A percentile compares a stretch with the other conserved stretches of the same genome.
Conservation (phyloP, 179 eudicot species). For the Beta lomatogona region DNA sequence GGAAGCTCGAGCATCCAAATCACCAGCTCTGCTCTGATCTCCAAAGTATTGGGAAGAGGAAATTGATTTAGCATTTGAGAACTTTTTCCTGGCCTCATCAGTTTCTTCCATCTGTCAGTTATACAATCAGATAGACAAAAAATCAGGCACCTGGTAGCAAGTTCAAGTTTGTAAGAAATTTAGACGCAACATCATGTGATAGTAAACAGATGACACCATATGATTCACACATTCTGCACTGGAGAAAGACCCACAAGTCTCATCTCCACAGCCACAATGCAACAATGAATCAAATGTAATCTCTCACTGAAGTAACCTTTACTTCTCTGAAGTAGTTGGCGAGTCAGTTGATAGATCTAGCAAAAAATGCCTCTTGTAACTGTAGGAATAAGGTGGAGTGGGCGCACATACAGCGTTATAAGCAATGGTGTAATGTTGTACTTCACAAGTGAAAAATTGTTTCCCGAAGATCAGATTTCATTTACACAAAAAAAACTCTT, state of each 20-base stretch:
- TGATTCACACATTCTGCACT: neutral
- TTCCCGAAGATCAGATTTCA: neutral
- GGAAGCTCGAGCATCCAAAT: constrained; percentile 62
- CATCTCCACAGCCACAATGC: neutral
- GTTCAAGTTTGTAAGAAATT: neutral
- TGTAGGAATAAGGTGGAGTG: neutral
- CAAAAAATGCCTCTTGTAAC: neutral
- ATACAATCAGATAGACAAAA: constrained; percentile 8
- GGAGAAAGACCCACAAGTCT: neutral
- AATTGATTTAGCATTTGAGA: constrained; percentile 92
- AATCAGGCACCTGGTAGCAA: constrained; percentile 2
- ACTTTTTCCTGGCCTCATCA: constrained; percentile 94
- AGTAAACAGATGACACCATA: constrained; percentile 8
- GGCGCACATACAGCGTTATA: too few species aligned
- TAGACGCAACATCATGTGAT: neutral
- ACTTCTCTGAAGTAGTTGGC: neutral
- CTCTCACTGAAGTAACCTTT: neutral
- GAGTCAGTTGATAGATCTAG: neutral
- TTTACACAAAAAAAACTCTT: neutral
- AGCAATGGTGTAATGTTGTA: neutral
- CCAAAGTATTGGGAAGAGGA: constrained; percentile 93
- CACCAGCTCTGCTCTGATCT: constrained; percentile 60
- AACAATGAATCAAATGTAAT: neutral
- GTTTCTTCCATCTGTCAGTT: constrained; percentile 71
- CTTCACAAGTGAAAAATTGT: neutral